Evolutionary conservation across 768 basidiomycete species (phyloP).

Genomic region (Agrocybe pediades): DNA sequence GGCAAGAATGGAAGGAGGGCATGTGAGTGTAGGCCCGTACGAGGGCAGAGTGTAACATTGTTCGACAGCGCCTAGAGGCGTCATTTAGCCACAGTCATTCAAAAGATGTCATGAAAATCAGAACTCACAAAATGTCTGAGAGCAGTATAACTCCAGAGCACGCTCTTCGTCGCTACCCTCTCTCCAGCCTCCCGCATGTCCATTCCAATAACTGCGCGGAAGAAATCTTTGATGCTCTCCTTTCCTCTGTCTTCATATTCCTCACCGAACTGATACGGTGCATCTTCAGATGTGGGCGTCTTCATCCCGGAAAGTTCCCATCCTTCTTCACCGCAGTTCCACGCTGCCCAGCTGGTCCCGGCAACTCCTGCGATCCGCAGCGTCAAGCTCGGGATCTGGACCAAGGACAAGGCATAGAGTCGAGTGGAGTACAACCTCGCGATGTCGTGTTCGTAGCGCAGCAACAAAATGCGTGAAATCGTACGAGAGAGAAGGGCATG

Average conservation of each 20-base stretch:
- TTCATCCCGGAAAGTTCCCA: background rate
- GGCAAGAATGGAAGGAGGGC: background rate
- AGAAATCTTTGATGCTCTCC: conserved; percentile 62
- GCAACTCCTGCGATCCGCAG: conserved; percentile 63
- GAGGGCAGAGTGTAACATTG: conserved; percentile 61
- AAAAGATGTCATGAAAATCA: background rate
- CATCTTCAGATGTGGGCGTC: background rate
- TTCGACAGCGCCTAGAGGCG: conserved; percentile 66
- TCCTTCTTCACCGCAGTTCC: conserved; percentile 67
- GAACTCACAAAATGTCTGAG: conserved; percentile 69
- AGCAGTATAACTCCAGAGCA: conserved; percentile 79
- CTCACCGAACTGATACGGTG: no score
- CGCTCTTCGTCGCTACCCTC: conserved; percentile 77
- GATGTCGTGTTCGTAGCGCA: conserved; percentile 77
- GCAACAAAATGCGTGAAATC: conserved; percentile 65
- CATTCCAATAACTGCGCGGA: conserved; percentile 70
- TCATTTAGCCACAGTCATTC: background rate
- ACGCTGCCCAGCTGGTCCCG: conserved; percentile 69
- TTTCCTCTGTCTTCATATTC: background rate
- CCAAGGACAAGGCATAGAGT: conserved; percentile 62
- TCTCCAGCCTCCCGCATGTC: conserved; percentile 79
- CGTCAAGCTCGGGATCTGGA: conserved; percentile 68
- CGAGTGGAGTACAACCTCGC: conserved; percentile 74
- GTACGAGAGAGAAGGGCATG: conserved; percentile 62
- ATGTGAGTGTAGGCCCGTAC: background rate